phyloP scores from a whole-genome alignment of 2,329 filamentous ascomycete species.

The Ophiostoma sp. region DNA sequence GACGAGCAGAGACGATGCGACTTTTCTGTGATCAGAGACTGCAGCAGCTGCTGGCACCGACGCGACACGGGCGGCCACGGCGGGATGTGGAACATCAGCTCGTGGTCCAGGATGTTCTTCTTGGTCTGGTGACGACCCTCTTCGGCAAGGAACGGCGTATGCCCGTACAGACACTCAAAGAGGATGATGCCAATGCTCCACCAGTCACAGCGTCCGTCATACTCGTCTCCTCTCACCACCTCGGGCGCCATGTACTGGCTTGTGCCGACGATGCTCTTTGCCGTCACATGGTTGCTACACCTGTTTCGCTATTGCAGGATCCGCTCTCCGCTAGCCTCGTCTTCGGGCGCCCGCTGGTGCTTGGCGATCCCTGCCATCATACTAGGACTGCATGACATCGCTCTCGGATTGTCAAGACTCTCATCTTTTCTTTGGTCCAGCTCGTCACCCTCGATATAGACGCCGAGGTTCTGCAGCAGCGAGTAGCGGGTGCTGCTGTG shows the following conservation, averaged over 20 bases:
- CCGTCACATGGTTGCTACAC: slow-evolving; percentile 63
- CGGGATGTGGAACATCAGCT: slow-evolving; percentile 66
- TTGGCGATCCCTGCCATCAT: slow-evolving; percentile 39
- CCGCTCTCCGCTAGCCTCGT: slow-evolving; percentile 38
- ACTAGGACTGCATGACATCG: slow-evolving; percentile 36
- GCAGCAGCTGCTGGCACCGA: slow-evolving; percentile 72
- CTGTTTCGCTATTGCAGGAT: slow-evolving; percentile 67
- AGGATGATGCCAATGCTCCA: slow-evolving; percentile 95
- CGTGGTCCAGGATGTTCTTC: slow-evolving; percentile 73
- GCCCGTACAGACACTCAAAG: slow-evolving; percentile 89
- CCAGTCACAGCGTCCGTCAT: slow-evolving; percentile 93
- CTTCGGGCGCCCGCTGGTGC: slow-evolving; percentile 35
- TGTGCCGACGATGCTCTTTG: slow-evolving; percentile 84
- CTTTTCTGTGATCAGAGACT: slow-evolving; percentile 65
- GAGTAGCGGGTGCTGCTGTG: slow-evolving; percentile 78
- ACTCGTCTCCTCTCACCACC: slow-evolving; percentile 72
- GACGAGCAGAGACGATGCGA: slow-evolving; percentile 70
- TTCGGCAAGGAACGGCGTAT: slow-evolving; percentile 81
- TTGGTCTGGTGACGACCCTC: slow-evolving; percentile 77
- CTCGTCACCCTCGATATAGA: slow-evolving; percentile 67
- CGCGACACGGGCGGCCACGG: slow-evolving; percentile 58
- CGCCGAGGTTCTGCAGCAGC: slow-evolving; percentile 68
- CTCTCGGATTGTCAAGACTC: neutral
- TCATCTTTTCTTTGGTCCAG: slow-evolving; percentile 50
- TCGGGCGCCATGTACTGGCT: slow-evolving; percentile 99